Evolutionary conservation across 1,139 yeast genomes (phyloP), one percentile per base, ranked within the genome.

Genomic region (Hyphopichia khmerensis): DNA sequence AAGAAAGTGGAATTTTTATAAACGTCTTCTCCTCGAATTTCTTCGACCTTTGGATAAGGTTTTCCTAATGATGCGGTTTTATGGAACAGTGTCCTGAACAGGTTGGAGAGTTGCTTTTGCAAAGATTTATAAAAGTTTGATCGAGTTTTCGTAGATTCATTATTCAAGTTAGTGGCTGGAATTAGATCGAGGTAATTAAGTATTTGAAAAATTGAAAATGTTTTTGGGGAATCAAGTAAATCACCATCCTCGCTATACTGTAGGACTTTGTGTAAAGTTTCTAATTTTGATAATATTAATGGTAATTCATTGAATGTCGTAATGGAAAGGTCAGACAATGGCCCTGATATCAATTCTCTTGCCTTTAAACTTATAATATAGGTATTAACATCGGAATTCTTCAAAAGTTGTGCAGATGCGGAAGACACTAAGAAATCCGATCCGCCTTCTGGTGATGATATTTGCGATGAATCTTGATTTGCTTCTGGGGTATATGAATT

Each of bases 201-300:
- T 18, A 84, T 49, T 44, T 77, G 75, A 47, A 77, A 72, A 2
- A 82, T 59, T 0, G 84, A 72, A 0, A 82, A 53, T 23, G 76
- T 75, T 42, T 75, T 62, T 2, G 86, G 81, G 1, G 67, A 55
- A 23, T 59, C 62, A 16, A 63, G 46, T 10, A 63, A 39, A 39
- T 66, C 67, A 10, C 67, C 67, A 36, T 75, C 70, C 38, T 69
- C 73, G 46, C 66, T 64, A 53, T 69, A 65, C 57, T 82, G 89
- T 19, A 84, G 56, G 3, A 66, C 55, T 43, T 81, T 66, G 57
- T 84, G 87, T 23, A 84, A 52, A 3, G 69, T 51, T 55, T 81
- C 85, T 40, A 84, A 63, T 49, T 76, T 76, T 40, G 61, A 52
- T 18, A 67, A 49, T 10, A 63, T 57, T 11, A 51, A 50, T 19